phyloP scores from a whole-genome alignment of 306 rosid genomes.

The Prunus persica region DNA sequence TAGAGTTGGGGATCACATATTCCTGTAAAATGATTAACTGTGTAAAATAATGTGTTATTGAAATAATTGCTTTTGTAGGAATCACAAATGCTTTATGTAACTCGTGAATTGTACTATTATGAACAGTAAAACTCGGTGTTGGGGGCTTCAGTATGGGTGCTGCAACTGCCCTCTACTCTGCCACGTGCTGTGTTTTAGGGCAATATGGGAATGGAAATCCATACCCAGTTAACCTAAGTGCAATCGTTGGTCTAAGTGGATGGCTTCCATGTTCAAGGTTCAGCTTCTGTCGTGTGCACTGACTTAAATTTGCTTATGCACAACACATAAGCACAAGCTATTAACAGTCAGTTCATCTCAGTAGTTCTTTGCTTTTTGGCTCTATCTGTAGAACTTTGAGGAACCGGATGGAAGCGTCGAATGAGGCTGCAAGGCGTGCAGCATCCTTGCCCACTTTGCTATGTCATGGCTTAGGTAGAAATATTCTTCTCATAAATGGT shows the following conservation, averaged over 20 bases:
- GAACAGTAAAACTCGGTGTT: conserved; percentile 80
- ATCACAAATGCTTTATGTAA: conserved; percentile 1
- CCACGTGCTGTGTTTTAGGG: conserved; percentile 65
- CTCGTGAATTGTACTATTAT: conserved; percentile 12
- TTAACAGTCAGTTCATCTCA: conserved; percentile 20
- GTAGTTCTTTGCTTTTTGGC: not conserved
- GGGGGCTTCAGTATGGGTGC: conserved; percentile 99
- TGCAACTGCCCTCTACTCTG: conserved; percentile 92
- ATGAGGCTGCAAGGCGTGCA: conserved; percentile 74
- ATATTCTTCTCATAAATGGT: conserved; percentile 15
- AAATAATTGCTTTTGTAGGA: not conserved
- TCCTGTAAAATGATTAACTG: not conserved
- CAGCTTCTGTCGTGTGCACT: conserved; percentile 28
- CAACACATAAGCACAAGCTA: conserved; percentile 11
- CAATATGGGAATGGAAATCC: conserved; percentile 75
- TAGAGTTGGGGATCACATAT: not conserved
- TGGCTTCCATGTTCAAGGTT: conserved; percentile 99
- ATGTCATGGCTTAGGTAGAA: conserved; percentile 84
- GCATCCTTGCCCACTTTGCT: conserved; percentile 70
- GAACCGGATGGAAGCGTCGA: conserved; percentile 56
- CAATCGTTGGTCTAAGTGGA: conserved; percentile 84
- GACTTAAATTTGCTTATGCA: conserved; percentile 18
- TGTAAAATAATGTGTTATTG: not conserved
- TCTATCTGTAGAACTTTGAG: conserved; percentile 54
- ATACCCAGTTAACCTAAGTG: conserved; percentile 72